Evolutionary conservation across 1,284 basidiomycete genomes (phyloP).

Genomic region (Apiotrichum porosum): DNA sequence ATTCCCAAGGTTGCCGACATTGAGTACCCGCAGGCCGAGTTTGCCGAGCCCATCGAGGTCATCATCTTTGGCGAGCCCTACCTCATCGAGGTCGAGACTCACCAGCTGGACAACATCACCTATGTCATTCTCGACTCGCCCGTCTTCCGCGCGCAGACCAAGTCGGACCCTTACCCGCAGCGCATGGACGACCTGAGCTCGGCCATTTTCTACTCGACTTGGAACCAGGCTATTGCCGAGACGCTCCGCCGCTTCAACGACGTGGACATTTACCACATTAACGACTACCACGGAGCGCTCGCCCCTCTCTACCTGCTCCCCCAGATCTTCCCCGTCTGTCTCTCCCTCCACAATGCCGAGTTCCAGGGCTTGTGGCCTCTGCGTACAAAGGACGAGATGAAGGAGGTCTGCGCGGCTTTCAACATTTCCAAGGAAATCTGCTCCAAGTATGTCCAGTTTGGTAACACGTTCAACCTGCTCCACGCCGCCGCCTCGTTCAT

Average conservation of each 20-base stretch:
- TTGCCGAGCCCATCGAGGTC: slow-evolving; percentile 85
- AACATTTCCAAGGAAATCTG: slow-evolving; percentile 92
- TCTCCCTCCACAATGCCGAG: slow-evolving; percentile 92
- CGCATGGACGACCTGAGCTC: slow-evolving; percentile 94
- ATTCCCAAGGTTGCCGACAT: slow-evolving; percentile 88
- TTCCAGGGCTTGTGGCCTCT: slow-evolving; percentile 94
- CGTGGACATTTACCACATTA: slow-evolving; percentile 66
- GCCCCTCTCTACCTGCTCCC: slow-evolving; percentile 84
- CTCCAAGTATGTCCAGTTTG: slow-evolving; percentile 91
- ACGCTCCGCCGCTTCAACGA: slow-evolving; percentile 75
- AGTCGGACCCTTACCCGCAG: slow-evolving; percentile 86
- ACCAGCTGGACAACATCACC: slow-evolving; percentile 86
- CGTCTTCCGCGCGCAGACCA: slow-evolving; percentile 90
- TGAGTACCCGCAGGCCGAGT: slow-evolving; percentile 84
- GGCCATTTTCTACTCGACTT: slow-evolving; percentile 93
- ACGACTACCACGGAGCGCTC: slow-evolving; percentile 85
- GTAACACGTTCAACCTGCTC: slow-evolving; percentile 90
- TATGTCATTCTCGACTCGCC: slow-evolving; percentile 87
- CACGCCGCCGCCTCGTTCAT: slow-evolving; percentile 89
- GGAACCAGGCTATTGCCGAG: slow-evolving; percentile 91
- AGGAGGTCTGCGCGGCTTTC: slow-evolving; percentile 92
- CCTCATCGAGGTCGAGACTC: slow-evolving; percentile 87
- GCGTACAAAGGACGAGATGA: slow-evolving; percentile 93
- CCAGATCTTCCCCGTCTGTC: slow-evolving; percentile 77
- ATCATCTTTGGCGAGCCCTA: slow-evolving; percentile 92